Evolutionary conservation across 2,329 filamentous ascomycete species (phyloP).

Genomic region (Davidsoniella eucalypti): DNA sequence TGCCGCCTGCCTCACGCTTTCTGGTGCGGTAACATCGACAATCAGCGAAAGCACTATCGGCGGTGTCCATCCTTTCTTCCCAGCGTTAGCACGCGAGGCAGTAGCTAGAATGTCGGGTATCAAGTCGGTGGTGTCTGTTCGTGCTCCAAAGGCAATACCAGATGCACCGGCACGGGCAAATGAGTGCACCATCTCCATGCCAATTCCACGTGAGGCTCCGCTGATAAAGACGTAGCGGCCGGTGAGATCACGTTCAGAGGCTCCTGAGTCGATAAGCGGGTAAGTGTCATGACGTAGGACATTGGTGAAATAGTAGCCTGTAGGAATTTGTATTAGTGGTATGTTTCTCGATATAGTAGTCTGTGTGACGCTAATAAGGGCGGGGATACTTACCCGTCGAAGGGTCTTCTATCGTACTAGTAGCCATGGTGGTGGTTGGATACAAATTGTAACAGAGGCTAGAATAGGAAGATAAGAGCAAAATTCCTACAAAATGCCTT

Average conservation of each 20-base stretch:
- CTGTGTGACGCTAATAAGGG: neutral
- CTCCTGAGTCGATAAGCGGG: conserved; percentile 28
- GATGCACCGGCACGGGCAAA: conserved; percentile 37
- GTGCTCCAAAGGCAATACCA: conserved; percentile 35
- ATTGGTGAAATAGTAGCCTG: conserved; percentile 17
- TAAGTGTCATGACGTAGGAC: conserved; percentile 34
- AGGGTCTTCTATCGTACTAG: neutral
- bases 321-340: neutral
- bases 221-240: conserved; percentile 32
- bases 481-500: too few relatives aligned
- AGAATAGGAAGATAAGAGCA: too few relatives aligned
- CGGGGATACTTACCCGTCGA: neutral
- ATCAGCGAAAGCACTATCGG: conserved; percentile 26
- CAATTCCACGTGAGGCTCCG: conserved; percentile 38
- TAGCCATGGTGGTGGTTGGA: neutral
- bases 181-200: conserved; percentile 34
- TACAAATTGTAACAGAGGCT: neutral
- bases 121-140: conserved; percentile 26
- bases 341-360: neutral
- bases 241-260: conserved; percentile 20
- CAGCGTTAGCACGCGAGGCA: neutral
- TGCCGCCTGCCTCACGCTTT: conserved; percentile 20
- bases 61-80: conserved; percentile 4
- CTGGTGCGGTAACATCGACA: conserved; percentile 22
- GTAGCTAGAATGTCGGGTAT: conserved; percentile 10